Base-by-base conservation (phyloP, 768 basidiomycete species). In the Terana coerulea region DNA sequence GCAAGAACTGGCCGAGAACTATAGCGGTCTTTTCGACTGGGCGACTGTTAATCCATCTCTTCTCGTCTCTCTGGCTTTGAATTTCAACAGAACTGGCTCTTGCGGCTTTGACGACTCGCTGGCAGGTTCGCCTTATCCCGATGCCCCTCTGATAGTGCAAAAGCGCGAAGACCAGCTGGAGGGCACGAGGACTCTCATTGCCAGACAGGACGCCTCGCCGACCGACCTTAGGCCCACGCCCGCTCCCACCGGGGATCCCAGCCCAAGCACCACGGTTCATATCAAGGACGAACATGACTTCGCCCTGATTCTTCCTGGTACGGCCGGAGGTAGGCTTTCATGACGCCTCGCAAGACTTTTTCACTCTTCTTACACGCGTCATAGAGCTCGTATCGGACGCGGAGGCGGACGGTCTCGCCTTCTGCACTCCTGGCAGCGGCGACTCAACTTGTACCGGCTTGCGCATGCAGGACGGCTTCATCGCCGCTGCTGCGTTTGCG, bases 381-480 rank as follows among this genome's bases (percentile, higher is more conserved):
- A 5, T 54, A 69, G 73, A 75, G 49, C 60, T 69, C 55, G 63
- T 75, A 9, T 73, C 72, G 3, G 65, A 69, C 41, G 69, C 72
- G 10, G 74, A 75, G 37, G 51, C 46, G 24, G 72, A 73, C 33
- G 72, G 64, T 12, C 44, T 64, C 19, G 50, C 70, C n/a, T 75
- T 61, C 55, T 75, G 74, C 51, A 69, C 64, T 21, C 59, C 59
- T 5, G 54, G 36, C 7, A 62, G 63, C 42, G 58, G 55, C 24
- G 64, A 59, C 29, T 21, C 58, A 24, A 47, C 28, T 28, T 75
- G 72, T 49, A 50, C 52, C 34, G 45, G 37, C 22, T 62, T 60
- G 29, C 17, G 46, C 22, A 64, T 75, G 47, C 62, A 67, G 1
- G 55, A 58, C 2, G 71, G 70, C 39, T 69, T 75, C 55, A 68